Base-by-base conservation (phyloP, 2,329 filamentous ascomycete species). In the Verticillium albo-atrum region DNA sequence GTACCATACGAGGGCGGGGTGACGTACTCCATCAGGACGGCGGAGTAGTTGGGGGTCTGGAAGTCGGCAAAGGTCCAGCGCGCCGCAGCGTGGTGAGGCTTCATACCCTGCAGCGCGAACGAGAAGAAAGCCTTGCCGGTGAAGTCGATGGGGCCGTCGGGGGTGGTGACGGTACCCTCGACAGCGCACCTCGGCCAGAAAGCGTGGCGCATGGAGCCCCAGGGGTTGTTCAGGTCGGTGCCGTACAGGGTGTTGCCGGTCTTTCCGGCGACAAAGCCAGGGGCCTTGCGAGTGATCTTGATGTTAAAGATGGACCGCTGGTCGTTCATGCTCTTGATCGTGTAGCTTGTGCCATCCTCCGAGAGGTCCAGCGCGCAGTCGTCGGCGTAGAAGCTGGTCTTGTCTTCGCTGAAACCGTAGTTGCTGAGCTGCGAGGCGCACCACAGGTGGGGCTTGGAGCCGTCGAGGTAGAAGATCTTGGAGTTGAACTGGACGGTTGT, bases 21-120 rank as follows among this genome's bases (percentile, higher is more conserved):
- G 37, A 87, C 96, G 75, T 88, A 99, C 75, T 98, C 90, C 95
- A 99, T 99, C 80, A 98, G 81, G 65, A 96, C 78, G 28, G 93
- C 94, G 28, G 93, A 95, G 78, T 92, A 90, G 23, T 82, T 91
- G 25, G 92, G 89, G 15, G 91, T 89, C 73, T 98, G 93, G 79
- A 97, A 97, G 77, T 93, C 86, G 75, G 86, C 82, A 79, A 97
- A 99, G 77, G 95, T 97, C 95, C 95, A 99, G 64, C 85, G 87
- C 30, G 90, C 87, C 62, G 94, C 93, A 61, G 92, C 90, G 73
- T 99, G 96, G 75, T 99, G 95, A 47, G 95, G 95, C 83, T 99
- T 99, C 94, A 98, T 98, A 73, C 93, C 95, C 78, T 98, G 95
- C 56, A 98, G 79, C 47, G 92, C 93, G 74, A 95, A 89, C 65